A percentile compares a stretch with the other conserved stretches of the same genome.
These are phyloP conservation scores for Heracleum sosnowskyi DNA, from an alignment of 129 eudicot species.

Conservation along the genomic window DNA sequence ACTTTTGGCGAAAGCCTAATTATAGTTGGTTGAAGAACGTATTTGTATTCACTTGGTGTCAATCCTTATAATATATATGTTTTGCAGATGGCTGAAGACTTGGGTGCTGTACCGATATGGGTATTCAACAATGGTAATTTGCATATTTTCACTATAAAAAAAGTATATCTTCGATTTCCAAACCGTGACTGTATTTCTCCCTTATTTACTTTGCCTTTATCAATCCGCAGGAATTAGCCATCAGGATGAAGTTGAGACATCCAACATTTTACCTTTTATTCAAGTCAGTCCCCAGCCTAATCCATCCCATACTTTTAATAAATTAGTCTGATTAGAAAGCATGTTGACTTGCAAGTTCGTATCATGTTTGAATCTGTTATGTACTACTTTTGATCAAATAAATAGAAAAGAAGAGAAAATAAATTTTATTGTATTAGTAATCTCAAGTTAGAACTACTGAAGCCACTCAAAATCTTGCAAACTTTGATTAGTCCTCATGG, in stretches of 20 bases:
- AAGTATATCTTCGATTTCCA: background rate
- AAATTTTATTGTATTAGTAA: background rate
- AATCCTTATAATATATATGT: background rate
- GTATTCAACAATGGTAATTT: conserved; percentile 79
- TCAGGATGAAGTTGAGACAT: conserved; percentile 54
- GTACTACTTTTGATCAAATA: background rate
- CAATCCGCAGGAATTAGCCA: conserved; percentile 58
- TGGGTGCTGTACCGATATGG: conserved; percentile 89
- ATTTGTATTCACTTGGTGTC: background rate
- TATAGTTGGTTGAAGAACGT: background rate
- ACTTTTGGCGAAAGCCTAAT: conserved; percentile 2
- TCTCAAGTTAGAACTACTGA: background rate
- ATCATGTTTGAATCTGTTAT: background rate
- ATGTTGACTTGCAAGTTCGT: background rate
- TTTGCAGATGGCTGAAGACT: conserved; percentile 86
- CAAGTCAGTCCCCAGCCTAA: conserved; percentile 36
- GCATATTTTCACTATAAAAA: background rate
- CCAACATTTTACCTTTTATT: conserved; percentile 58
- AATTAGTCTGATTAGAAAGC: background rate
- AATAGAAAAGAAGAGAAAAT: background rate
- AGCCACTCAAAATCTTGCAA: background rate
- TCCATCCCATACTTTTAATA: background rate
- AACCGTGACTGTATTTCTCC: background rate
- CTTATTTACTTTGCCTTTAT: conserved; percentile 4
- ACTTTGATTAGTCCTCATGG: background rate